Conservation (phyloP, 2,329 filamentous ascomycete genomes). For the Penicillium italicum region DNA sequence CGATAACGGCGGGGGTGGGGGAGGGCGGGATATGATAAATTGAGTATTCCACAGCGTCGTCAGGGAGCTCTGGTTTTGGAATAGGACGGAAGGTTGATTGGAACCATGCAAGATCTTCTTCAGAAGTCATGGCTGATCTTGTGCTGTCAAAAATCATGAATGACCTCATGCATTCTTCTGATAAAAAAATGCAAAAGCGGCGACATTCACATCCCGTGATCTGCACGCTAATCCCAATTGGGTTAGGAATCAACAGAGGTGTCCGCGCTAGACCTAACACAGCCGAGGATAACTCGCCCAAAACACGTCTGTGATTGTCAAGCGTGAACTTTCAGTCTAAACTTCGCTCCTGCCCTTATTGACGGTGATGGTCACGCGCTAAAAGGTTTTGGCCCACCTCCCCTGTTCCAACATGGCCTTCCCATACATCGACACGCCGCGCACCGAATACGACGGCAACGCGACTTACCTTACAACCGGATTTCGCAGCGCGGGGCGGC, state of each 20-base stretch:
- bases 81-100: constrained; percentile 63
- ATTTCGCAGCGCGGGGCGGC: constrained; percentile 52
- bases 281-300: constrained; percentile 25
- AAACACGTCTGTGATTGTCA: constrained; percentile 30
- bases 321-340: constrained; percentile 1
- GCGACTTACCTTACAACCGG: constrained; percentile 70
- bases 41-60: constrained; percentile 83
- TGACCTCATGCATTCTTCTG: constrained; percentile 34
- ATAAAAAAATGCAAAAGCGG: constrained; percentile 22
- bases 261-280: constrained; percentile 17
- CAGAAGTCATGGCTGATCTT: constrained; percentile 38
- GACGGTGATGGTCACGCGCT: constrained; percentile 29
- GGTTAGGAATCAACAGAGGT: constrained; percentile 44
- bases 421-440: constrained; percentile 76
- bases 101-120: constrained; percentile 63
- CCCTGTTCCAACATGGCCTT: constrained; percentile 55
- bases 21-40: constrained; percentile 64
- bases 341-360: constrained; percentile 1
- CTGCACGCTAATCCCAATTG: constrained; percentile 28
- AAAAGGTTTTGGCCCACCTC: constrained; percentile 16
- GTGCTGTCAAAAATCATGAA: constrained; percentile 17
- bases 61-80: constrained; percentile 63
- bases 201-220: constrained; percentile 24
- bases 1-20: constrained; percentile 51
- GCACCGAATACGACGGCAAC: constrained; percentile 74